A percentile compares a stretch with the other conserved stretches of the same genome.
These are phyloP conservation scores for Cercospora sp. DNA, from an alignment of 2,329 filamentous ascomycete species.

Conservation along the genomic window DNA sequence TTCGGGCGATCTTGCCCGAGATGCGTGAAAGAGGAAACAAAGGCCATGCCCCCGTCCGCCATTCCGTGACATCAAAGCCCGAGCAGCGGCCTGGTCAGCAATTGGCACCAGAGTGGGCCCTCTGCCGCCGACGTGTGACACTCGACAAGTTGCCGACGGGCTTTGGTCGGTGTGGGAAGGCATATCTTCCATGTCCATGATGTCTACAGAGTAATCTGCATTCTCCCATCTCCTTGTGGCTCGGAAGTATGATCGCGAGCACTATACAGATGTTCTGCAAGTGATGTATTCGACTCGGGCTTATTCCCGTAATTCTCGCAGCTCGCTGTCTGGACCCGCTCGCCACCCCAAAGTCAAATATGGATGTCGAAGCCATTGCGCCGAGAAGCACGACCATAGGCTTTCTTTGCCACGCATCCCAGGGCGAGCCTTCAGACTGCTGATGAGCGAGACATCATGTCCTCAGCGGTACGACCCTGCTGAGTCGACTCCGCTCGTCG, in stretches of 20 bases:
- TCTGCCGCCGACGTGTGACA: background rate
- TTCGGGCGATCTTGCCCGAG: constrained; percentile 9
- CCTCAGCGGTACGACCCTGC: background rate
- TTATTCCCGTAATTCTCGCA: constrained; percentile 3
- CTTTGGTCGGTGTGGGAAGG: background rate
- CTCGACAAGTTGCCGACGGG: background rate
- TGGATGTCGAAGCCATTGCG: constrained; percentile 1
- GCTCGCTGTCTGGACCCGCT: background rate
- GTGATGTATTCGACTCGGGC: background rate
- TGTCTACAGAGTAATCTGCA: background rate
- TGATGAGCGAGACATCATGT: background rate
- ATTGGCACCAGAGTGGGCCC: background rate
- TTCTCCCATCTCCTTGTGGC: background rate
- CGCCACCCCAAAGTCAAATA: constrained; percentile 1
- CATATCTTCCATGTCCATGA: constrained; percentile 5
- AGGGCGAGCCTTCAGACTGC: background rate
- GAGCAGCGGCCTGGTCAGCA: constrained; percentile 8
- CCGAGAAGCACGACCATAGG: background rate
- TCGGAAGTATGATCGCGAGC: background rate
- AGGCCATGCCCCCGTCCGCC: background rate
- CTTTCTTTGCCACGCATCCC: background rate
- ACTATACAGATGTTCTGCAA: background rate
- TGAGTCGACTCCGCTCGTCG: background rate
- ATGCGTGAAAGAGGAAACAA: constrained; percentile 8
- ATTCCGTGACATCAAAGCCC: constrained; percentile 9